Base-by-base conservation (phyloP, 208 protist species). In the Leishmania tropica region DNA sequence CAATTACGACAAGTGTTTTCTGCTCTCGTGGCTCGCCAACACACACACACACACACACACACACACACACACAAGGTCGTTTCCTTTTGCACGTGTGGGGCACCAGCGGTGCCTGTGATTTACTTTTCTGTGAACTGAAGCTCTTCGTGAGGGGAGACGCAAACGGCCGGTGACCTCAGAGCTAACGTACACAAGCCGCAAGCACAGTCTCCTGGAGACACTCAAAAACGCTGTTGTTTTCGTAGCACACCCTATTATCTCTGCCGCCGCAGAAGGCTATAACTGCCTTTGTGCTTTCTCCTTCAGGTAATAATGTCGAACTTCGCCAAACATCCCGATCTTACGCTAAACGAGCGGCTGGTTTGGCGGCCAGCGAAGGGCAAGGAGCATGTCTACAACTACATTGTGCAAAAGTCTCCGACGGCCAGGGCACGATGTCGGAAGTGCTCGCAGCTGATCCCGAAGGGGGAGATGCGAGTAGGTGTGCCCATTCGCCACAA, bases 401-500 rank as follows among this genome's bases (percentile, higher is more conserved):
- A 88, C 72, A 89, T 94, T 47, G 81, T 97, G 8, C 82, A 97
- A 62, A 83, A 83, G n/a, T 86, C 96, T 40, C 92, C 90, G 31
- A 90, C 89, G 47, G 82, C 80, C 35, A 89, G 95, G 28, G 94
- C 96, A 37, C 89, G 91, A 5, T 98, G 96, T 81, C 85, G 93
- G 17, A 96, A 92, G 62, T 98, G 96, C 76, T 96, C 94, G 8
- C 92, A 98, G 51, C 83, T 90, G 60, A 93, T 98, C 28, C 37
- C 87, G 10, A 96, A 97, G 79, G 92, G 87, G 15, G 92, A 95
- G 76, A 74, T 98, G 31, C 93, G 95, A 17, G 89, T 92, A 56
- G 96, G 95, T 17, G 75, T 96, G 19, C 96, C 96, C 5, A 96
- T 97, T 81, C 90, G 88, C 47, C 92, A 97, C 85, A 80, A 80